Evolutionary conservation across 805 yeast genomes (phyloP).

Genomic region (Candida oleophila): DNA sequence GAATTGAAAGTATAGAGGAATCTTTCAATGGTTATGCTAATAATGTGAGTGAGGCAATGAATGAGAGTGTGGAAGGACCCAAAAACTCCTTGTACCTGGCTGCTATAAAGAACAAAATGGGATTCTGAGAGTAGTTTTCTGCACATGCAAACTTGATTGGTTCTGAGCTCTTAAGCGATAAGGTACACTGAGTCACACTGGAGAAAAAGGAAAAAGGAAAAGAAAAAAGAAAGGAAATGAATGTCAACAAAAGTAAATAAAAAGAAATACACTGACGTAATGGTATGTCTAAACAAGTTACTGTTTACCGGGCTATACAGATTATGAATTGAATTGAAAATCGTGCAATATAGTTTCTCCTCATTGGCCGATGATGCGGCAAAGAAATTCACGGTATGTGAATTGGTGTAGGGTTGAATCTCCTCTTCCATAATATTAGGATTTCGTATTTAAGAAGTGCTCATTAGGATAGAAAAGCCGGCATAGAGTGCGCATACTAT

Average conservation of each 20-base stretch:
- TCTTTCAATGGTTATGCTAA: slow-evolving; percentile 58
- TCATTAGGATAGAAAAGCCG: neutral
- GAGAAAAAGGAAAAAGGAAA: neutral
- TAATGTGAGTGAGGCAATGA: slow-evolving; percentile 51
- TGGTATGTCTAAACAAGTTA: no score
- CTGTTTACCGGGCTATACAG: no score
- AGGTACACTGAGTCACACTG: neutral
- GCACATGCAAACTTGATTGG: neutral
- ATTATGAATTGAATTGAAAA: neutral
- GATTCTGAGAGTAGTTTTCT: slow-evolving; percentile 46
- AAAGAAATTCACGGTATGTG: no score
- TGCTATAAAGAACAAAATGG: slow-evolving; percentile 53
- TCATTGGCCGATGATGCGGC: neutral
- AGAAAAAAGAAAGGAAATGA: neutral
- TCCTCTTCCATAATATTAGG: no score
- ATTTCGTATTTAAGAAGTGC: neutral
- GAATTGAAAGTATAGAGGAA: slow-evolving; percentile 54
- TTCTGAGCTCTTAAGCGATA: neutral
- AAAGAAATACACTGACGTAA: no score
- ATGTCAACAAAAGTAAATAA: neutral
- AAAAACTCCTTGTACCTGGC: slow-evolving; percentile 51
- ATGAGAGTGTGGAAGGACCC: slow-evolving; percentile 48
- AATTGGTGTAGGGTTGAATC: no score
- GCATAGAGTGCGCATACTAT: neutral
- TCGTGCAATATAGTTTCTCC: neutral